Evolutionary conservation across 257 asterid species (phyloP).

Genomic region (Solanum rostratum): DNA sequence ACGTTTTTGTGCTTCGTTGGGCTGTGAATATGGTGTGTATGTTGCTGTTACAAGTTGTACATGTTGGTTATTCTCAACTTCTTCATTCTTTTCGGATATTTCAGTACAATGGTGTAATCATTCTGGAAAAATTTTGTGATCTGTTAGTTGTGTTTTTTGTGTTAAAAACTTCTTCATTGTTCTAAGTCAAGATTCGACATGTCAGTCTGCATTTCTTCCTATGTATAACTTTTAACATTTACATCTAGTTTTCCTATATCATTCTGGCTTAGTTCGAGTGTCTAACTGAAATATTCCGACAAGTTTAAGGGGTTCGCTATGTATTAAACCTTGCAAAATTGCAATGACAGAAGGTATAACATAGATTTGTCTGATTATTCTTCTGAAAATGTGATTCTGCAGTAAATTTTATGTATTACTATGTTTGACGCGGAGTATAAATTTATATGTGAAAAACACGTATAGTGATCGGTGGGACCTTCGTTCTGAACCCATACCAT

Average conservation of each 20-base stretch:
- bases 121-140: neutral
- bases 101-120: neutral
- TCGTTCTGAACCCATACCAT: neutral
- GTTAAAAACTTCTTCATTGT: neutral
- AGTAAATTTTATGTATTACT: no score
- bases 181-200: neutral
- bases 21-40: constrained; percentile 9
- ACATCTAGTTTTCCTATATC: neutral
- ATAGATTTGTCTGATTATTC: neutral
- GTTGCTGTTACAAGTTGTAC: neutral
- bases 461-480: neutral
- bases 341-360: neutral
- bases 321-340: neutral
- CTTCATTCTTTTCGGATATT: neutral
- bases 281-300: no score
- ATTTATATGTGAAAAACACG: neutral
- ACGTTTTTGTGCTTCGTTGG: neutral
- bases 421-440: neutral
- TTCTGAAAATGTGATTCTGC: neutral
- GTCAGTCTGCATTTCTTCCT: neutral
- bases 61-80: neutral
- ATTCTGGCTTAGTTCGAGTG: no score
- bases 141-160: neutral
- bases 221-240: neutral
- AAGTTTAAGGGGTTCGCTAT: no score